Evolutionary conservation across 257 asterid species (phyloP).

Genomic region (Solanum habrochaites): DNA sequence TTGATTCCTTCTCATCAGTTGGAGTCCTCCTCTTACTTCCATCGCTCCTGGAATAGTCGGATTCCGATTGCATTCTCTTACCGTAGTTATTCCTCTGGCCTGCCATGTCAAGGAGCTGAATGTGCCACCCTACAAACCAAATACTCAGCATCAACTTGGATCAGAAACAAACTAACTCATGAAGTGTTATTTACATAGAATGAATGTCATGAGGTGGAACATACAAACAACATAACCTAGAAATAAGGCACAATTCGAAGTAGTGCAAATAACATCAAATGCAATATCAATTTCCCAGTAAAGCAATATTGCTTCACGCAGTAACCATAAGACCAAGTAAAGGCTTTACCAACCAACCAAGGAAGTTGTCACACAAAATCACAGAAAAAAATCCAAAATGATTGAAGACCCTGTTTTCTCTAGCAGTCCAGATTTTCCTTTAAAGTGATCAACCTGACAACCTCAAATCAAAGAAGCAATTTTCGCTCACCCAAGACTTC

Average conservation of each 20-base stretch:
- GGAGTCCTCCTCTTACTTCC: slow-evolving; percentile 45
- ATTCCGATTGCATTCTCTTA: slow-evolving; percentile 26
- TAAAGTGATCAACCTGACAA: not conserved
- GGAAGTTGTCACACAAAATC: not conserved
- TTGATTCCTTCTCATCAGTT: slow-evolving; percentile 54
- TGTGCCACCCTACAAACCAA: not conserved
- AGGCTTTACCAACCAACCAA: not conserved
- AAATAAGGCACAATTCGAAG: not conserved
- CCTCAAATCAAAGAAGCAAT: not conserved
- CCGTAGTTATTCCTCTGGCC: slow-evolving; percentile 58
- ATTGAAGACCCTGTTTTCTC: not conserved
- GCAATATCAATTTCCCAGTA: not conserved
- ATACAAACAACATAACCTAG: not conserved
- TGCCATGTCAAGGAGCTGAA: slow-evolving; percentile 32
- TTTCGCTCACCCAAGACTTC: not conserved
- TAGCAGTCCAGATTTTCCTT: not conserved
- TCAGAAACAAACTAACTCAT: not conserved
- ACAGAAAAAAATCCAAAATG: not conserved
- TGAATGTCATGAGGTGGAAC: not conserved
- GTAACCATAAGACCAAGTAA: not conserved
- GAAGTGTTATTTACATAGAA: not conserved
- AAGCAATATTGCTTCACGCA: not conserved
- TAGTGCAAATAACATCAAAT: not conserved
- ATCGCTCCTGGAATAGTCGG: slow-evolving; percentile 44
- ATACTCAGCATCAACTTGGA: not conserved